Percentiles rank a stretch among this genome's conserved stretches.
Evolutionary conservation across 768 basidiomycete genomes (phyloP).

Genomic region (Tulasnella sp.): DNA sequence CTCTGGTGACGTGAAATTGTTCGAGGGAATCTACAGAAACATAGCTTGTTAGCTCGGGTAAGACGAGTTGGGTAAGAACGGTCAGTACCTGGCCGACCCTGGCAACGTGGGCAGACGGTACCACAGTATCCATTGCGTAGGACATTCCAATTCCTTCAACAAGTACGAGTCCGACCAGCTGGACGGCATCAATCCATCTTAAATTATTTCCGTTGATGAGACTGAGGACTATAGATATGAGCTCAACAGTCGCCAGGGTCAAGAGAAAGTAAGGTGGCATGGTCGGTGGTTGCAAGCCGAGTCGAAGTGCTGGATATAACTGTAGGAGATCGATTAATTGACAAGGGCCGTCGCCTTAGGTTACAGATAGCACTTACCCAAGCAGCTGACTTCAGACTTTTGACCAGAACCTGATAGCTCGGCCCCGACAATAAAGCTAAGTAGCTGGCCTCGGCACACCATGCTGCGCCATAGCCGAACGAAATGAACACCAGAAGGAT

Average conservation of each 20-base stretch:
- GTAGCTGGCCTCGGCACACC: background rate
- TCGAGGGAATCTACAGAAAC: background rate
- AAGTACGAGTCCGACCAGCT: background rate
- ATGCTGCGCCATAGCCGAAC: background rate
- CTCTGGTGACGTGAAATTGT: conserved; percentile 43
- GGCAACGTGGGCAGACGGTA: background rate
- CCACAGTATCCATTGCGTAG: background rate
- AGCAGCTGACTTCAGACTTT: background rate
- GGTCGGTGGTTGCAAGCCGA: background rate
- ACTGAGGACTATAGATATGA: background rate
- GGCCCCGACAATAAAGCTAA: background rate
- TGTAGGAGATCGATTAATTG: background rate
- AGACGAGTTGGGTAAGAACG: background rate
- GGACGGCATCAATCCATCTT: background rate
- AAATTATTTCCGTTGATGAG: background rate
- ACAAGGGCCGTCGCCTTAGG: background rate
- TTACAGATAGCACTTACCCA: background rate
- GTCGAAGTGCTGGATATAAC: background rate
- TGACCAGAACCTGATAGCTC: background rate
- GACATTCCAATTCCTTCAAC: background rate
- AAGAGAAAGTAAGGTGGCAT: background rate
- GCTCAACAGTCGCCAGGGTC: background rate
- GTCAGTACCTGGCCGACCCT: background rate
- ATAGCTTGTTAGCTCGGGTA: background rate
- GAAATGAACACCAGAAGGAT: background rate